These are phyloP conservation scores for Saturnispora kantuleensis DNA, from an alignment of 805 yeast species.

Conservation along the genomic window DNA sequence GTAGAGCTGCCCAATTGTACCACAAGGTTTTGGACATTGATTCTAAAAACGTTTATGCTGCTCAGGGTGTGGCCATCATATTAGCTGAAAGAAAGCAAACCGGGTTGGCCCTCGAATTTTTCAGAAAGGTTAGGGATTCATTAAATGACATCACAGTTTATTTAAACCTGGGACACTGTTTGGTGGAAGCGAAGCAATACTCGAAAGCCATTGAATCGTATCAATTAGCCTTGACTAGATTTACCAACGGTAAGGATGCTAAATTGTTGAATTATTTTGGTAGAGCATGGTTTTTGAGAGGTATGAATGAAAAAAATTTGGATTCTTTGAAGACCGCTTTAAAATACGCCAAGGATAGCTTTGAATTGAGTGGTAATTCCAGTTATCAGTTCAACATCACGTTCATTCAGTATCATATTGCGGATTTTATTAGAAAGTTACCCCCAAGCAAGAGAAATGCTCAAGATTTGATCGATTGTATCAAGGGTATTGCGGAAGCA, in stretches of 20 bases:
- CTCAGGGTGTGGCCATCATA: slow-evolving; percentile 92
- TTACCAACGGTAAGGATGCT: slow-evolving; percentile 52
- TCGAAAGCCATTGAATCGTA: slow-evolving; percentile 83
- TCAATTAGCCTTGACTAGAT: slow-evolving; percentile 65
- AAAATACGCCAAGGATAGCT: slow-evolving; percentile 52
- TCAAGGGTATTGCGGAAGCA: slow-evolving; percentile 51
- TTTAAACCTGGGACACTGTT: slow-evolving; percentile 81
- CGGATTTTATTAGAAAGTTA: slow-evolving; percentile 65
- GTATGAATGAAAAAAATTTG: slow-evolving; percentile 52
- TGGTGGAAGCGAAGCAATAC: slow-evolving; percentile 71
- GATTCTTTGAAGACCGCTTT: slow-evolving; percentile 53
- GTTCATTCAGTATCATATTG: slow-evolving; percentile 74
- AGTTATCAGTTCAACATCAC: slow-evolving; percentile 71
- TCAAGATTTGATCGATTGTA: slow-evolving; percentile 49
- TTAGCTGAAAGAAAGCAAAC: slow-evolving; percentile 77
- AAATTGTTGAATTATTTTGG: slow-evolving; percentile 66
- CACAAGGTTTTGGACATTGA: slow-evolving; percentile 83
- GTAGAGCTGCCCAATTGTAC: slow-evolving; percentile 85
- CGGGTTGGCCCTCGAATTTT: slow-evolving; percentile 71
- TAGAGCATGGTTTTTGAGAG: slow-evolving; percentile 82
- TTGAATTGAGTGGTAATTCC: slow-evolving; percentile 30
- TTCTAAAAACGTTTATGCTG: slow-evolving; percentile 84
- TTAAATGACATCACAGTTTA: slow-evolving; percentile 74
- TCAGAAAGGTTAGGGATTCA: slow-evolving; percentile 84
- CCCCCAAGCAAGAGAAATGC: slow-evolving; percentile 49